phyloP scores from a whole-genome alignment of 257 asterid species.

The Solanum infundibuliforme region DNA sequence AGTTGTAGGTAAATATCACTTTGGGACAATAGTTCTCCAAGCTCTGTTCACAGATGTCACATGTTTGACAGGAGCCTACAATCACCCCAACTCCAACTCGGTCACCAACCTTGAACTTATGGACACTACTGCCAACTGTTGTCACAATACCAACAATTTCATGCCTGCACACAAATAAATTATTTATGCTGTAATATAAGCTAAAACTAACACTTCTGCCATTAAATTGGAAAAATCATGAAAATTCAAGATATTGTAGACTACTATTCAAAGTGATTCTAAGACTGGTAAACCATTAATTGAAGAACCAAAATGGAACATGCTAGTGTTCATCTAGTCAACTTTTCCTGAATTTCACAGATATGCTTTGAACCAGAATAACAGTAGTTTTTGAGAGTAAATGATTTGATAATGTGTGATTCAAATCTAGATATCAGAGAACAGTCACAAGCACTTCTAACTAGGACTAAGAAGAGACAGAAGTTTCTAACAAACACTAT shows the following conservation, averaged over 20 bases:
- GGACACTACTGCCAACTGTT: conserved; percentile 32
- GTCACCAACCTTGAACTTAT: conserved; percentile 41
- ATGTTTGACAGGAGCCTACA: conserved; percentile 44
- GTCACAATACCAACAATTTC: conserved; percentile 59
- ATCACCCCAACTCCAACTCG: conserved; percentile 62
- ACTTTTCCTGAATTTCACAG: too few relatives aligned
- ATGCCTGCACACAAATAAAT: conserved; percentile 28
- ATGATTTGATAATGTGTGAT: too few relatives aligned
- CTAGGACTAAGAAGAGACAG: too few relatives aligned
- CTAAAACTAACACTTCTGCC: background rate
- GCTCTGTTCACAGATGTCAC: conserved; percentile 37
- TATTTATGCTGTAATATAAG: background rate
- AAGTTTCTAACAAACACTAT: too few relatives aligned
- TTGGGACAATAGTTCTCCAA: conserved; percentile 51
- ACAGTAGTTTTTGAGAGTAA: too few relatives aligned
- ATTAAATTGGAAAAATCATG: background rate
- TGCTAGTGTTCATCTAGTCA: too few relatives aligned
- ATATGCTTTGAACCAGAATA: too few relatives aligned
- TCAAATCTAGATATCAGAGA: too few relatives aligned
- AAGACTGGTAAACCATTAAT: too few relatives aligned
- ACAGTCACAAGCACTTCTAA: too few relatives aligned
- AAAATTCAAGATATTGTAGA: background rate
- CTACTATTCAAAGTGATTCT: too few relatives aligned
- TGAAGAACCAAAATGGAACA: too few relatives aligned
- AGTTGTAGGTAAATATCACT: conserved; percentile 27